Evolutionary conservation across 2,329 filamentous ascomycete genomes (phyloP), one percentile per base, ranked within the genome.

Genomic region (Colletotrichum limetticola): DNA sequence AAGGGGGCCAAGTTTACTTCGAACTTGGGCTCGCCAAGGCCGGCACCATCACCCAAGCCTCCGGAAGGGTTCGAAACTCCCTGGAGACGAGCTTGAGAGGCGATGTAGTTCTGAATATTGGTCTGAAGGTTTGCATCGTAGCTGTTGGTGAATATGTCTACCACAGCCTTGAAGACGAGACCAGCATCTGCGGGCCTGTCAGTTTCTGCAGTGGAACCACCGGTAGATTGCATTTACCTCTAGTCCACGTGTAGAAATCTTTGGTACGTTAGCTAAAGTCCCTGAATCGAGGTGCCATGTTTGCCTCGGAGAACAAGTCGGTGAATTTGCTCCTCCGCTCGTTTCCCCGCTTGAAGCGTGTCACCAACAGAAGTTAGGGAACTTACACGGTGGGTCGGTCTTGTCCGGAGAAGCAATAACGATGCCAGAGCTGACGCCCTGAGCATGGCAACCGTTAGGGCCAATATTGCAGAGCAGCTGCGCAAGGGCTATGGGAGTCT

Each of bases 161-260:
- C 85, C 19, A 95, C 82, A 28, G 85, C 84, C 82, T 94, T 94
- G 83, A 93, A 90, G 2, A 91, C 90, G 35, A 95, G 85, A 28
- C 91, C 92, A 19, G 92, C 88, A 80, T 96, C 94, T 64, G 5
- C 3, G 16, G 5, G 2, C 9, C 30, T 7, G 5, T 64, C 24
- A 64, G 49, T 53, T 55, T 12, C 22, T 64, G 49, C 8, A 8
- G 3, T 12, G 32, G 2, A 5, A 37, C 8, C 19, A 42, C 12
- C 4, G 6, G 14, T 26, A 4, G 19, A 22, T 12, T 14, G 14
- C 14, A 22, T 26, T 32, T 64, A 64, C 61, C 61, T 78, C 94
- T 86, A 1, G 91, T 94, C 94, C 94, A 96, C 1, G 92, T 94
- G 78, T 91, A 95, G 78, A 89, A 95, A 81, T 95, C 92, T 94